Evolutionary conservation across 257 asterid species (phyloP).

Genomic region (Solanum etuberosum): DNA sequence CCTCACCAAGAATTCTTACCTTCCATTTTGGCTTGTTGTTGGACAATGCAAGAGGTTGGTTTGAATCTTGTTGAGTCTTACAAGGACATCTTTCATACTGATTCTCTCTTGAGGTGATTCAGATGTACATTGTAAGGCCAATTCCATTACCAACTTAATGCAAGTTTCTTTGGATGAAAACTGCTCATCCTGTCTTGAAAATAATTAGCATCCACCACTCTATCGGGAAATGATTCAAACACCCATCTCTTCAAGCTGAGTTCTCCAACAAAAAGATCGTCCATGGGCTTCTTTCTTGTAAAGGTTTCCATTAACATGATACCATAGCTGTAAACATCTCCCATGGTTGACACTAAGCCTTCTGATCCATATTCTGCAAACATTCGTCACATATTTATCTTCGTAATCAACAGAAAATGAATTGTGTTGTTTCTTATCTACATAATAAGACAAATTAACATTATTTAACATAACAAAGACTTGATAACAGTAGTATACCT

Average conservation of each 20-base stretch:
- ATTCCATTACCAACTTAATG: background rate
- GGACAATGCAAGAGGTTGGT: background rate
- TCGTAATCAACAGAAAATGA: background rate
- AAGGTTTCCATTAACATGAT: conserved; percentile 1
- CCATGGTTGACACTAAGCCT: background rate
- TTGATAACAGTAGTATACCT: background rate
- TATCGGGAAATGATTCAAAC: background rate
- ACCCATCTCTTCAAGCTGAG: background rate
- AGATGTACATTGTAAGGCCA: background rate
- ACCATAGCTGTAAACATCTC: conserved; percentile 8
- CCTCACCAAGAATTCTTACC: background rate
- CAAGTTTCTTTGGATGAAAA: background rate
- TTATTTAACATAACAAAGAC: background rate
- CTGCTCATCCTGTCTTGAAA: background rate
- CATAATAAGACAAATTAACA: background rate
- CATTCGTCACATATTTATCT: background rate
- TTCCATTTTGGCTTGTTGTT: background rate
- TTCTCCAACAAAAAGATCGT: background rate
- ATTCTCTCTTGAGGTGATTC: background rate
- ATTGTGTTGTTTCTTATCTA: background rate
- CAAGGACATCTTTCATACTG: background rate
- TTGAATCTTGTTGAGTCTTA: background rate
- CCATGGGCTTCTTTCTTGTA: conserved; percentile 2
- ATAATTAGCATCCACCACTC: background rate
- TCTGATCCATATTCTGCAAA: conserved; percentile 3